Conservation (phyloP, 208 protist genomes). For the Crithidia brevicula region DNA sequence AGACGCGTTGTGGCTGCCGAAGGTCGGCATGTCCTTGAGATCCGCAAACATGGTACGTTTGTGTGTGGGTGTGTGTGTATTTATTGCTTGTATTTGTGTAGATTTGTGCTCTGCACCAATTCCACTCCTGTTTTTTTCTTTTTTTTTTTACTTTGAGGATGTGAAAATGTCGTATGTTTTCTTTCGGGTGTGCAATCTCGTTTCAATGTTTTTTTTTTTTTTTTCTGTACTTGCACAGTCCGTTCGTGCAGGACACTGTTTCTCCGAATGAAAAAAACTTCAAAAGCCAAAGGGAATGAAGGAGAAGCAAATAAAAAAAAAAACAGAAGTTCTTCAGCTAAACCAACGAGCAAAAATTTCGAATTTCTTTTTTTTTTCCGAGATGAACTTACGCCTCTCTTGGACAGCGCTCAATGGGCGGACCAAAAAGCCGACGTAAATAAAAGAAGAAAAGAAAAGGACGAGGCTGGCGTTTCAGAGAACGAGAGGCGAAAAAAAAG, state of each 20-base stretch:
- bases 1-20: conserved; percentile 10
- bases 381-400: neutral
- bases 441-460: conserved; percentile 17
- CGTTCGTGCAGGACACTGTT: too few relatives aligned
- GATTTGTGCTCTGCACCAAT: too few relatives aligned
- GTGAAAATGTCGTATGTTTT: too few relatives aligned
- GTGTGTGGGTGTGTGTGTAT: neutral
- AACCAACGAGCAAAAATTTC: too few relatives aligned
- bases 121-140: neutral
- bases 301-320: neutral
- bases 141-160: conserved; percentile 1
- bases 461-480: too few relatives aligned
- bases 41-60: neutral
- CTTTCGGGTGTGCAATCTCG: neutral
- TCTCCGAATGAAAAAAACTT: too few relatives aligned
- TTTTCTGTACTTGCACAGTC: conserved; percentile 17
- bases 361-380: conserved; percentile 3
- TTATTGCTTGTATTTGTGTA: too few relatives aligned
- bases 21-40: conserved; percentile 1
- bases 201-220: conserved; percentile 13
- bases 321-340: neutral
- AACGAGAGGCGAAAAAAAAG: conserved; percentile 1
- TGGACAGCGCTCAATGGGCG: too few relatives aligned
- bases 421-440: neutral
- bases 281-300: conserved; percentile 6